Evolutionary conservation across 495 filamentous ascomycete genomes (phyloP).

Genomic region (Penicillium salamii): DNA sequence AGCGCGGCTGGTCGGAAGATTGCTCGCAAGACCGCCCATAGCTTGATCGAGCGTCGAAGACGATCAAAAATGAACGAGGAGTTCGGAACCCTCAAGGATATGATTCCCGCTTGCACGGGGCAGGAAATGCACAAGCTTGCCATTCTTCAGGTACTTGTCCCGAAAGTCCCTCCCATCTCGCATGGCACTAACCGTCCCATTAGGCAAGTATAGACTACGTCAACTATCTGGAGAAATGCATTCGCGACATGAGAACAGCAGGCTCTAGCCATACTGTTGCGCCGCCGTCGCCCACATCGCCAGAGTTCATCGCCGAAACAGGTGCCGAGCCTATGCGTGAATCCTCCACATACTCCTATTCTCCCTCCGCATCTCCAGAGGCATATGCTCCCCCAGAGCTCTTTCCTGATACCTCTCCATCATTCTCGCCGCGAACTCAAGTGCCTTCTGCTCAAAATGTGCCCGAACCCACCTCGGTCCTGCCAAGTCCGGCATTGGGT

Average conservation of each 20-base stretch:
- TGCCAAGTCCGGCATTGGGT: conserved; percentile 43
- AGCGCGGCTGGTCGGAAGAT: conserved; percentile 87
- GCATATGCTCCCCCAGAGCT: conserved; percentile 22
- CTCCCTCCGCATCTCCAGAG: conserved; percentile 37
- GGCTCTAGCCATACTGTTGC: conserved; percentile 17
- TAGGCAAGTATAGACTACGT: conserved; percentile 97
- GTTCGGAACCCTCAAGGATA: conserved; percentile 86
- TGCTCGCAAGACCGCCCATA: conserved; percentile 93
- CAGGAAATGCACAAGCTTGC: conserved; percentile 98
- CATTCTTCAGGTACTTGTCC: conserved; percentile 77
- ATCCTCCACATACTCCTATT: conserved; percentile 26
- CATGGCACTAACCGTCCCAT: not conserved
- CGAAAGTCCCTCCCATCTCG: not conserved
- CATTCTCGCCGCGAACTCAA: conserved; percentile 38
- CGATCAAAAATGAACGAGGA: conserved; percentile 99
- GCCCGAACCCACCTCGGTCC: conserved; percentile 32
- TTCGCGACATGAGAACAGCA: conserved; percentile 74
- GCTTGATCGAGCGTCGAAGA: conserved; percentile 85
- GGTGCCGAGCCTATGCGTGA: conserved; percentile 12
- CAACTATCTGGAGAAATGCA: conserved; percentile 88
- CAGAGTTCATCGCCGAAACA: conserved; percentile 30
- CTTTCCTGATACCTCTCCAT: conserved; percentile 33
- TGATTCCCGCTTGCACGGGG: conserved; percentile 89
- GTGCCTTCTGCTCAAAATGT: conserved; percentile 26
- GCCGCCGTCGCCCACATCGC: conserved; percentile 38